Conservation (phyloP, 768 basidiomycete species). For the Trametes cubensis region DNA sequence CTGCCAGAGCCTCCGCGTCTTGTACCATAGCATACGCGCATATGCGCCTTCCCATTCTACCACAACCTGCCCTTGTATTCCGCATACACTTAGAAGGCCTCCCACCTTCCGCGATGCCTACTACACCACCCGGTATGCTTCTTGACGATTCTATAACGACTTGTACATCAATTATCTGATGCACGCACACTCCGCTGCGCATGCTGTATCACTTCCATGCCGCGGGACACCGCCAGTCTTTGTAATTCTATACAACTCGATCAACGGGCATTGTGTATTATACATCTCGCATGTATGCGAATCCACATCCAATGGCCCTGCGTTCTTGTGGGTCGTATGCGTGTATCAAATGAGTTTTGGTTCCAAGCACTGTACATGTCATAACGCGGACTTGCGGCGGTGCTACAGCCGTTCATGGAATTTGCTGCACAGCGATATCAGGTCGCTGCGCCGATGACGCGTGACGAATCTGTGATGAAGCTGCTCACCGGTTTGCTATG, state of each 20-base stretch:
- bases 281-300: background rate
- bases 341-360: no score
- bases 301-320: background rate
- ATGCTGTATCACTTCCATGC: background rate
- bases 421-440: no score
- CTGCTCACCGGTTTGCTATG: no score
- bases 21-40: constrained; percentile 5
- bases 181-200: background rate
- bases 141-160: background rate
- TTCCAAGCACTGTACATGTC: no score
- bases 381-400: no score
- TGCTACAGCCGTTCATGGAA: no score
- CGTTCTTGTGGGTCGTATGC: background rate
- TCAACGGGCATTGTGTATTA: constrained; percentile 20
- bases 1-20: background rate
- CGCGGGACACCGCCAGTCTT: background rate
- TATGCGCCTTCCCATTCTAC: background rate
- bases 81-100: constrained; percentile 8
- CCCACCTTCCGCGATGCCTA: background rate
- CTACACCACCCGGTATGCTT: background rate
- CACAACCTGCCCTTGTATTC: background rate
- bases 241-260: background rate
- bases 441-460: constrained; percentile 30
- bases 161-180: background rate
- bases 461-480: constrained; percentile 46